Conservation (phyloP, 768 basidiomycete genomes). For the Panus rudis region DNA sequence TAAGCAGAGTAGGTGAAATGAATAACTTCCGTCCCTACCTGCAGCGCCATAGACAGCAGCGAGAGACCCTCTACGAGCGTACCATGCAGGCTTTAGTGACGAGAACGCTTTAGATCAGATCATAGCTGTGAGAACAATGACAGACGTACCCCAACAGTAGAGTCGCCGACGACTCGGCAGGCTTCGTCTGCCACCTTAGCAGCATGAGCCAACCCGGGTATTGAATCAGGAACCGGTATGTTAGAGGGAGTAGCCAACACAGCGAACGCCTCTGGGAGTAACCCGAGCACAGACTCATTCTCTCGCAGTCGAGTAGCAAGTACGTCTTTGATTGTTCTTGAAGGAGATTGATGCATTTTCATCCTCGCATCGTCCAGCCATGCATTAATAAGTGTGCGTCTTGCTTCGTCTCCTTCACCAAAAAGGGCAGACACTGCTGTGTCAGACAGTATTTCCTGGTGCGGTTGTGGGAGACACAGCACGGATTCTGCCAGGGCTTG, state of each 20-base stretch:
- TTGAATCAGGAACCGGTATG: conserved; percentile 47
- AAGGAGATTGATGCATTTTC: conserved; percentile 34
- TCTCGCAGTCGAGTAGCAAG: conserved; percentile 50
- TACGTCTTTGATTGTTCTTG: conserved; percentile 39
- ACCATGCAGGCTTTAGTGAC: conserved; percentile 57
- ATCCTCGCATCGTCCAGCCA: conserved; percentile 65
- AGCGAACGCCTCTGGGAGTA: conserved; percentile 74
- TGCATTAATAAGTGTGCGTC: conserved; percentile 55
- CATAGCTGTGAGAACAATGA: not conserved
- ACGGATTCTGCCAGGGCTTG: conserved; percentile 60
- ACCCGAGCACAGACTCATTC: conserved; percentile 59
- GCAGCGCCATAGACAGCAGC: conserved; percentile 68
- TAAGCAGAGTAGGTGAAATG: not conserved
- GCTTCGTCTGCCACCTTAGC: conserved; percentile 62
- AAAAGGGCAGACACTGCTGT: conserved; percentile 67
- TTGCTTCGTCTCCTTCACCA: conserved; percentile 60
- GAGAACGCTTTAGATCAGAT: not conserved
- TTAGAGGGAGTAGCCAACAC: conserved; percentile 49
- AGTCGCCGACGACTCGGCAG: conserved; percentile 50
- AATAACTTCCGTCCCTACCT: conserved; percentile 31
- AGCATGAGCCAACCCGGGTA: conserved; percentile 55
- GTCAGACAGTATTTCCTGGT: conserved; percentile 59
- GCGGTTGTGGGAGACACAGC: conserved; percentile 43
- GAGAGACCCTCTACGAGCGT: conserved; percentile 56
- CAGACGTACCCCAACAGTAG: conserved; percentile 47